Percentiles rank a stretch among this genome's conserved stretches.
These are phyloP conservation scores for Akanthomyces uredinophilus DNA, from an alignment of 2,329 filamentous ascomycete genomes.

Conservation along the genomic window DNA sequence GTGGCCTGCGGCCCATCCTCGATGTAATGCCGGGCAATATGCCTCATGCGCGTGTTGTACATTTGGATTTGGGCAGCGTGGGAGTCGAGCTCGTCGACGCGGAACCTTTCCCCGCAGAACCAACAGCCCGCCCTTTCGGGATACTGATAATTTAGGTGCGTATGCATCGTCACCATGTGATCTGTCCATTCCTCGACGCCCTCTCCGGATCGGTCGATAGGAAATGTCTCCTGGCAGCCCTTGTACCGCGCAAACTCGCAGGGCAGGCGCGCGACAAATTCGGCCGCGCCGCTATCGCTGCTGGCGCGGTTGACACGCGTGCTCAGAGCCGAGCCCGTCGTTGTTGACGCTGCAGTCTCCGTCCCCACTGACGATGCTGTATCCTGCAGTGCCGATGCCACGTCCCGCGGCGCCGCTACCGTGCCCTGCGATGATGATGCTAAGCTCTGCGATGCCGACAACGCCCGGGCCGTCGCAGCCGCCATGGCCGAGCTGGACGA, in stretches of 20 bases:
- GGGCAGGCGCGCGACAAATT: conserved; percentile 24
- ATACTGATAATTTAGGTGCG: conserved; percentile 32
- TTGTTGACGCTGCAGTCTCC: too few relatives aligned
- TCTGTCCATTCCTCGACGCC: conserved; percentile 39
- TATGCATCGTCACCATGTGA: conserved; percentile 38
- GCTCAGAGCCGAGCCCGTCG: too few relatives aligned
- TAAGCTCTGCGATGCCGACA: too few relatives aligned
- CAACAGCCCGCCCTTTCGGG: conserved; percentile 40
- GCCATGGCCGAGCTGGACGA: neutral
- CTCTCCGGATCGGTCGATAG: conserved; percentile 21
- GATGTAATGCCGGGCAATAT: conserved; percentile 43
- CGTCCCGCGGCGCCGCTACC: too few relatives aligned
- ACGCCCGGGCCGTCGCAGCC: neutral
- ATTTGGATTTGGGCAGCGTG: neutral
- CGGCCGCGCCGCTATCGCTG: neutral
- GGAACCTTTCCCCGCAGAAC: conserved; percentile 39
- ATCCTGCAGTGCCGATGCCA: too few relatives aligned
- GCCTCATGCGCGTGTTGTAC: conserved; percentile 38
- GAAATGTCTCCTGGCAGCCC: conserved; percentile 35
- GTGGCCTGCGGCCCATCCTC: conserved; percentile 13
- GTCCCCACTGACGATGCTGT: too few relatives aligned
- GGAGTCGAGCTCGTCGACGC: conserved; percentile 26
- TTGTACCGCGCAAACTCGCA: conserved; percentile 41
- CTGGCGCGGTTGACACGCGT: neutral
- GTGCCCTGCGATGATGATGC: too few relatives aligned